phyloP scores from a whole-genome alignment of 768 basidiomycete species.

The Stropharia rugosoannulata region DNA sequence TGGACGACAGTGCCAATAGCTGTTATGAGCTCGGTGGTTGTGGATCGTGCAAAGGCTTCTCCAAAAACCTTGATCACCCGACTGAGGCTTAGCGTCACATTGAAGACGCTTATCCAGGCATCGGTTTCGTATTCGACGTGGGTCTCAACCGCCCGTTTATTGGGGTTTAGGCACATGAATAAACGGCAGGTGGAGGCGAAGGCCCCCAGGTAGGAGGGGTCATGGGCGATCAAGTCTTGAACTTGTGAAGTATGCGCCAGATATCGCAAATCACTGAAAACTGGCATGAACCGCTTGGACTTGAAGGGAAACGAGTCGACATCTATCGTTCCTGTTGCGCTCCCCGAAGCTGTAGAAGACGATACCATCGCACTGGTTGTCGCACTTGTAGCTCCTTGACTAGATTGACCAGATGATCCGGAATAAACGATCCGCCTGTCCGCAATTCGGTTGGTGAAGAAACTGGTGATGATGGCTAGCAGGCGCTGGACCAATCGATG shows the following conservation, averaged over 20 bases:
- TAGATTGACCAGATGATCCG: constrained; percentile 16
- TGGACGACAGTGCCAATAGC: constrained; percentile 71
- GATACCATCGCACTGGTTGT: neutral
- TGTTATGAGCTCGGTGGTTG: constrained; percentile 50
- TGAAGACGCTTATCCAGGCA: constrained; percentile 95
- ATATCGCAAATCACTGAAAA: constrained; percentile 89
- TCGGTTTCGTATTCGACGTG: constrained; percentile 98
- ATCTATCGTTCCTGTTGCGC: constrained; percentile 45
- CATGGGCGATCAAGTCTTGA: constrained; percentile 72
- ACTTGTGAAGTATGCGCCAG: constrained; percentile 81
- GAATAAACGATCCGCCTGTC: constrained; percentile 65
- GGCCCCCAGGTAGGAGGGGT: constrained; percentile 63
- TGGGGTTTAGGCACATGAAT: constrained; percentile 93
- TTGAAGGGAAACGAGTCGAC: constrained; percentile 88
- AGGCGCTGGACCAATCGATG: constrained; percentile 75
- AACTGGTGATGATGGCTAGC: constrained; percentile 81
- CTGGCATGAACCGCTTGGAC: constrained; percentile 93
- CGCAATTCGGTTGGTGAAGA: constrained; percentile 89
- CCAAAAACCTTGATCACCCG: constrained; percentile 90
- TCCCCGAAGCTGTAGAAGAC: constrained; percentile 7
- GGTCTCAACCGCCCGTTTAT: constrained; percentile 73
- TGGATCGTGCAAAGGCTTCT: constrained; percentile 63
- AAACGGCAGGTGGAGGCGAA: constrained; percentile 80
- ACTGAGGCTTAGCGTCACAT: constrained; percentile 87
- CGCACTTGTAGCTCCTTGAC: neutral